These are phyloP conservation scores for Barbatosphaeria neglecta DNA, from an alignment of 495 filamentous ascomycete species.

Conservation along the genomic window DNA sequence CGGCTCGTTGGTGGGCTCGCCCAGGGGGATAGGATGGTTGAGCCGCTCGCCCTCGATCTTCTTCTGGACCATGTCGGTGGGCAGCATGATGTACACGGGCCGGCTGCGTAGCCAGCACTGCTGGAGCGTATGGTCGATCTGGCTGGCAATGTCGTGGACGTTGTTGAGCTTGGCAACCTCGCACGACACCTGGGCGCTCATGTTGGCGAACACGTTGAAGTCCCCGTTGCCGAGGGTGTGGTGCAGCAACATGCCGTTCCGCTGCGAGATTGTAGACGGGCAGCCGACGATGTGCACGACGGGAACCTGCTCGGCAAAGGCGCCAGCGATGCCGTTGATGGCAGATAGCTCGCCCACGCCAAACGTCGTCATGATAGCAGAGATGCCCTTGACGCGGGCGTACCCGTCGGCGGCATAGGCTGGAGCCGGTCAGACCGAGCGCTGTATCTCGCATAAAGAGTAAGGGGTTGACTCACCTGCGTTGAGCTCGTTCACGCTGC, in stretches of 20 bases:
- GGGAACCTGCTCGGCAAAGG: slow-evolving; percentile 64
- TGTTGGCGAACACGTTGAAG: slow-evolving; percentile 73
- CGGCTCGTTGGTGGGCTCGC: slow-evolving; percentile 48
- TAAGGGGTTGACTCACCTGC: slow-evolving; percentile 42
- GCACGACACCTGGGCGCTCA: slow-evolving; percentile 63
- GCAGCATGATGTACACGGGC: slow-evolving; percentile 77
- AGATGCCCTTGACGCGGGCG: slow-evolving; percentile 59
- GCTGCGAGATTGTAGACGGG: slow-evolving; percentile 48
- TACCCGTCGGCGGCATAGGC: slow-evolving; percentile 76
- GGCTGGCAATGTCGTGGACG: slow-evolving; percentile 51
- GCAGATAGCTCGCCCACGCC: slow-evolving; percentile 72
- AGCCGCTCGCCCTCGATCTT: slow-evolving; percentile 66
- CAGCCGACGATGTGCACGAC: slow-evolving; percentile 75
- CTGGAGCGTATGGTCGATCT: slow-evolving; percentile 70
- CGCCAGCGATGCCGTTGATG: slow-evolving; percentile 59
- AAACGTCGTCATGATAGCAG: slow-evolving; percentile 66
- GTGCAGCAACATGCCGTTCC: slow-evolving; percentile 62
- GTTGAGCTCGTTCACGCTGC: slow-evolving; percentile 73
- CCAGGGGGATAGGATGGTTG: slow-evolving; percentile 53
- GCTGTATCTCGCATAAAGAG: background rate
- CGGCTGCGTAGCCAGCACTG: slow-evolving; percentile 66
- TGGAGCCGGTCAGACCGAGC: slow-evolving; percentile 6
- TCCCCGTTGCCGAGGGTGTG: slow-evolving; percentile 91
- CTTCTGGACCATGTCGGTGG: slow-evolving; percentile 72
- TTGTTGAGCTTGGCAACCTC: slow-evolving; percentile 58